Evolutionary conservation across 2,329 filamentous ascomycete genomes (phyloP), one percentile per base, ranked within the genome.

Genomic region (Trichoderma atrobrunneum): DNA sequence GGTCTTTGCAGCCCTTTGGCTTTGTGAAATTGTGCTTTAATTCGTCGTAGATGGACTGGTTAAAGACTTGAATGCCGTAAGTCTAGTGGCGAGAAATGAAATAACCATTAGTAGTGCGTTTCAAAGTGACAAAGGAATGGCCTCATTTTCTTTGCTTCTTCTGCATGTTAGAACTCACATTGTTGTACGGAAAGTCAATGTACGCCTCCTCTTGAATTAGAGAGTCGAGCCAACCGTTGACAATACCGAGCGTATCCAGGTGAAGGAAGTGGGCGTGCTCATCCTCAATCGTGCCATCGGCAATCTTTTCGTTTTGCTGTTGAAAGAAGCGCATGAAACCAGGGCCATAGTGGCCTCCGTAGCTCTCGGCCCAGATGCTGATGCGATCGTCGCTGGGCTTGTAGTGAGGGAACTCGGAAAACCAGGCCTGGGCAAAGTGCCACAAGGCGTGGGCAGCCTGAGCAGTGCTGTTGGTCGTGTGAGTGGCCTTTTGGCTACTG

Each of bases 261-360:
- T 87, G 79, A 3, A 88, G 73, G 2, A 84, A 80, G 5, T 89
- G 87, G 70, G 85, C 87, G 12, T 80, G 76, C 34, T 87, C 85
- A 36, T 76, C 76, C 7, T 74, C 74, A 26, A 79, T 75, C 2
- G 75, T 78, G 14, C 79, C 79, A 54, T 78, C 76, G 1, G 72
- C 68, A 57, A 81, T 79, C 73, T 83, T 84, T n/a, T 83, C 79
- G 73, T 93, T 94, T 79, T 93, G 90, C 71, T 87, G 78, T 77
- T 91, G 86, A 81, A 86, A 88, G 72, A 85, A 81, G 3, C 82
- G 81, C 18, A 88, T 87, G 76, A 92, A 91, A 0, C 86, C 85
- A 0, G 90, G 90, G 0, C 89, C 91, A 76, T 92, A 93, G 73
- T 90, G 88, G 7, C 92, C 92, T 34, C 90, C 88, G 79, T 93